Evolutionary conservation across 2,329 filamentous ascomycete species (phyloP).

Genomic region (Alternaria consortialis): DNA sequence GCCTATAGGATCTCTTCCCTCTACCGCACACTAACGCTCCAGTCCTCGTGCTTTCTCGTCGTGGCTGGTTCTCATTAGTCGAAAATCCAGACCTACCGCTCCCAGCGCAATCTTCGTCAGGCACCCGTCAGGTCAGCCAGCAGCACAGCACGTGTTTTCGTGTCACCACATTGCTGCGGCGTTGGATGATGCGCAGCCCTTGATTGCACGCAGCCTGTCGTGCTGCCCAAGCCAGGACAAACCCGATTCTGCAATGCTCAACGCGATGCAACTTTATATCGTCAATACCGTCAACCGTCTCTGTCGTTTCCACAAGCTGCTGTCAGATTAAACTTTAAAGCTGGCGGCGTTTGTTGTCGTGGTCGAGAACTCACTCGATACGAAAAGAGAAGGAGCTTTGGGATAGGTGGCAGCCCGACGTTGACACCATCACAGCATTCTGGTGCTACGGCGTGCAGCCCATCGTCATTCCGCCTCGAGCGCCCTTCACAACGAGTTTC

Average conservation of each 20-base stretch:
- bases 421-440: not conserved
- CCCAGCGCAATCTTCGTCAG: slow-evolving; percentile 26
- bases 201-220: slow-evolving; percentile 25
- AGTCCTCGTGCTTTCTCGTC: slow-evolving; percentile 29
- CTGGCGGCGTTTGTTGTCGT: not conserved
- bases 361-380: slow-evolving; percentile 4
- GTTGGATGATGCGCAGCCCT: slow-evolving; percentile 28
- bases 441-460: slow-evolving; percentile 31
- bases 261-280: not conserved
- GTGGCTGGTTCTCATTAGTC: slow-evolving; percentile 46
- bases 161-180: slow-evolving; percentile 15
- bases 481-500: not conserved
- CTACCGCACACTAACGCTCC: slow-evolving; percentile 25
- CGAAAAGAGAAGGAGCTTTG: slow-evolving; percentile 6
- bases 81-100: slow-evolving; percentile 19
- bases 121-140: slow-evolving; percentile 20
- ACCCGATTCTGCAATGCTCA: slow-evolving; percentile 5
- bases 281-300: not conserved
- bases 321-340: not conserved
- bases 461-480: slow-evolving; percentile 20
- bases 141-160: slow-evolving; percentile 35
- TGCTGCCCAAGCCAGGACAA: slow-evolving; percentile 26
- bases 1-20: slow-evolving; percentile 36
- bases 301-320: not conserved
- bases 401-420: not conserved